Percentiles rank a stretch among this genome's conserved stretches.
Evolutionary conservation across 768 basidiomycete species (phyloP).

Genomic region (Suillus tomentosus): DNA sequence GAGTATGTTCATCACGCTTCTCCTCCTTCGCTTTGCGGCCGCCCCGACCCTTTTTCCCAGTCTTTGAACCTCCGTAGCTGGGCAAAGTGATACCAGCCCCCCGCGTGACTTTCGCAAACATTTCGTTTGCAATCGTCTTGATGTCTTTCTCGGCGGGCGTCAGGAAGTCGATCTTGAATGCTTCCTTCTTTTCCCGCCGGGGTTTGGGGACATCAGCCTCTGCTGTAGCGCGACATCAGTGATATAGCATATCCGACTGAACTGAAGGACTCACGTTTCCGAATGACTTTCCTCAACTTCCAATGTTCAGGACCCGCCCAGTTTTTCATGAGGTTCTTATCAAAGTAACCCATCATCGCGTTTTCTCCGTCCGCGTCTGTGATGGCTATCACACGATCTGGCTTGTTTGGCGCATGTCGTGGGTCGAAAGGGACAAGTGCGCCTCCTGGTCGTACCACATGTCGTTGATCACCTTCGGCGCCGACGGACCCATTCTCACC

Average conservation of each 20-base stretch:
- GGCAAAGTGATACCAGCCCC: conserved; percentile 71
- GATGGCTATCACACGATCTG: conserved; percentile 88
- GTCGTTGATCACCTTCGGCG: conserved; percentile 42
- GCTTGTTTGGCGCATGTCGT: conserved; percentile 68
- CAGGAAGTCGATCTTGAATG: conserved; percentile 81
- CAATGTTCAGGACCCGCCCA: conserved; percentile 99
- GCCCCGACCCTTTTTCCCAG: conserved; percentile 37
- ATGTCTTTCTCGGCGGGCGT: conserved; percentile 58
- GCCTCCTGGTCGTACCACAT: conserved; percentile 40
- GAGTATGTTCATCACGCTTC: conserved; percentile 71
- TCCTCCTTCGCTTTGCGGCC: conserved; percentile 54
- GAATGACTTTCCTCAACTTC: conserved; percentile 85
- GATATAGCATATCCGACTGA: conserved; percentile 8
- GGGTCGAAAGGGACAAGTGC: conserved; percentile 84
- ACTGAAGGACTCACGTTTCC: conserved; percentile 57
- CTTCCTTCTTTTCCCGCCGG: conserved; percentile 75
- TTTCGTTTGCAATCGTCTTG: conserved; percentile 63
- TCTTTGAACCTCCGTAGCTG: conserved; percentile 42
- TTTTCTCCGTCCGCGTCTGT: conserved; percentile 61
- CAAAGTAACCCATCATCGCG: conserved; percentile 84
- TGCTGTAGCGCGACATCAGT: conserved; percentile 38
- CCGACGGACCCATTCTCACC: conserved; percentile 46
- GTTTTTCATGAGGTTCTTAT: conserved; percentile 82
- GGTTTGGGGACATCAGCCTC: conserved; percentile 51
- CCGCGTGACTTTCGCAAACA: conserved; percentile 78